Conservation (phyloP, 176 grass and related monocot genomes). For the Thalia dealbata region DNA sequence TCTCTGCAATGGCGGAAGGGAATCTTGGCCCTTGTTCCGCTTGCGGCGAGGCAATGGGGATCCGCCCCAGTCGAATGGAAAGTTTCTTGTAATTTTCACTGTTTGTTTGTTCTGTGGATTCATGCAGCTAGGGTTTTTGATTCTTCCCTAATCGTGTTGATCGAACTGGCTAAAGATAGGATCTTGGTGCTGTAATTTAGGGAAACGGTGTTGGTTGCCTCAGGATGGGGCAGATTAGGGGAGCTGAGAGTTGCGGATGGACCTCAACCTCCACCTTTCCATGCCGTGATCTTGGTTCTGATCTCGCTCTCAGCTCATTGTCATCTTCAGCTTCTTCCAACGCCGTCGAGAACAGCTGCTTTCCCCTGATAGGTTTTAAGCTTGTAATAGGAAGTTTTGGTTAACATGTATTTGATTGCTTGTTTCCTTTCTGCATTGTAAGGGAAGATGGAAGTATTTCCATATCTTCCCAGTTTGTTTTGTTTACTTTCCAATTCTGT, state of each 20-base stretch:
- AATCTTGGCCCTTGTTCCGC: neutral
- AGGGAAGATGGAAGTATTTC: too few species aligned
- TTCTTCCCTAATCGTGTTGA: neutral
- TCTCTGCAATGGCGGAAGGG: neutral
- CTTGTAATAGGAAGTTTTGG: too few species aligned
- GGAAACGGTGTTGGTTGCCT: neutral
- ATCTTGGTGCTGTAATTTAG: neutral
- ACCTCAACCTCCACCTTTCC: constrained; percentile 76
- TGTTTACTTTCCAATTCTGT: too few species aligned
- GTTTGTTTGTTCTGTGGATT: neutral
- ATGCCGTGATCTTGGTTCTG: constrained; percentile 79
- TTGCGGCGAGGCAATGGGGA: neutral
- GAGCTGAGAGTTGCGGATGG: constrained; percentile 42
- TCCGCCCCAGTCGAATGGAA: neutral
- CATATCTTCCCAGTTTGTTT: too few species aligned
- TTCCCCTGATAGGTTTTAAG: constrained; percentile 24
- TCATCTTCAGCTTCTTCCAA: constrained; percentile 54
- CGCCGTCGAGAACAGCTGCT: constrained; percentile 44
- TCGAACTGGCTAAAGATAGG: neutral
- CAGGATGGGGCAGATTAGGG: neutral
- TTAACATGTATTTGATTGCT: too few species aligned
- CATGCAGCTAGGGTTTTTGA: neutral
- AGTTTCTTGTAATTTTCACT: neutral
- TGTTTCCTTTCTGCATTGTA: too few species aligned
- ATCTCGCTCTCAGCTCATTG: constrained; percentile 61